Evolutionary conservation across 2,329 filamentous ascomycete genomes (phyloP), one percentile per base, ranked within the genome.

Genomic region (Sporothrix pseudoabietina): DNA sequence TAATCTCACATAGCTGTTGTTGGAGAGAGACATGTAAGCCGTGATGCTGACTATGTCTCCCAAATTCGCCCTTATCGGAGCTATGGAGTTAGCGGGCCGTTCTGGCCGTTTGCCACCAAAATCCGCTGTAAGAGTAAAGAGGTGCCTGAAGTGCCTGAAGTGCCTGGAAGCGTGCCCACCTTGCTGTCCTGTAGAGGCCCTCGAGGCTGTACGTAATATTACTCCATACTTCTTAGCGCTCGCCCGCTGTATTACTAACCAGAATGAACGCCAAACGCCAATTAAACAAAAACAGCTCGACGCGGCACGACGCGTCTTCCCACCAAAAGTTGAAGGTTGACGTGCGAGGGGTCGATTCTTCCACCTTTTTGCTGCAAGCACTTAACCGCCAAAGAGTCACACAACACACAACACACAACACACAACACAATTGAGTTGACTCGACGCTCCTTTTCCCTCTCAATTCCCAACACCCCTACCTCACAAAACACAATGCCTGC

Each of bases 221-320:
- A 26, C 26, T 26, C 26, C 26, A 26, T 26, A 26, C 26, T 26
- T 26, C 26, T 26, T 26, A 2, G 26, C 35, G 35, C 35, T 35
- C 35, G 39, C 59, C 39, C 55, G 14, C 55, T 66, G 39, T 66
- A 26, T 65, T 65, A 65, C 8, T 47, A 19, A 72, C n/a, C 54
- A 47, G 4, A 16, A 12, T 32, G 30, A 44, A 47, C 10, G n/a
- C 35, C 61, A 65, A 66, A 26, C 26, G 26, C 26, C 26, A 26
- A 26, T 66, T 66, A 66, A 47, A 66, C 61, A 66, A 65, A 41
- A 66, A 66, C 39, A 19, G 61, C 14, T 19, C 59, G 39, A 41
- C 44, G 44, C 61, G 70, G 59, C 70, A 59, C 71, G 71, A 72
- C 71, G 71, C 71, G 71, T 72, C 61, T 72, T 72, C 30, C 16